Evolutionary conservation across 2,329 filamentous ascomycete genomes (phyloP), one percentile per base, ranked within the genome.

Genomic region (Zasmidium citrigriseum): DNA sequence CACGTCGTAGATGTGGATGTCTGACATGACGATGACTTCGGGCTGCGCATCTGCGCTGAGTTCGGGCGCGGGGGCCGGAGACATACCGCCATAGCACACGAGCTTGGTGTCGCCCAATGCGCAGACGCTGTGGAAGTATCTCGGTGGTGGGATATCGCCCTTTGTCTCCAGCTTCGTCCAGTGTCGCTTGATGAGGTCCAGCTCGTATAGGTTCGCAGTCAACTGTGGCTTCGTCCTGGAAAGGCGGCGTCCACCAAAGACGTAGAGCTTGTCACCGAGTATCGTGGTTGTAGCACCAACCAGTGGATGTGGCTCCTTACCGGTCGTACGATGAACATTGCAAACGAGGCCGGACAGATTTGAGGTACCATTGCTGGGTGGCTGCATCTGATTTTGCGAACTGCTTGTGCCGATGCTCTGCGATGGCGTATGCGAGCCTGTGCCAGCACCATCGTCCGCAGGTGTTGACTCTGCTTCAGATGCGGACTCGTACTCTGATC

Each of bases 41-140:
- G 68, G 64, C 47, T 69, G 68, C 10, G 58, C 64, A 70, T 97
- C 93, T 38, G 91, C 87, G 67, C 92, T 89, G 55, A 86, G 80
- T 62, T 93, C 89, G 0, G 70, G 64, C 24, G 65, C 68, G 10
- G 72, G 71, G 47, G 76, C 74, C 1, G 93, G 93, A 10, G 93
- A 97, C 95, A 99, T 99, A 67, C 95, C 95, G 58, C 95, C 95
- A 75, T 98, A 99, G 76, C 93, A 98, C 2, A 99, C 93, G 73
- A 99, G 82, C 75, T 98, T 99, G 2, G 91, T 93, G 72, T 98
- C 95, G 21, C 95, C 95, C 1, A 99, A 78, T 1, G 91, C 85
- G 73, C 95, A 99, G 74, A 98, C 90, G 64, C 92, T 98, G 78
- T 99, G 95, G 66, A 99, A 99, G 73, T 99, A 99, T 61, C 95